Percentiles rank a stretch among this genome's conserved stretches.
Evolutionary conservation across 768 basidiomycete species (phyloP).

Genomic region (Lactarius quietus): DNA sequence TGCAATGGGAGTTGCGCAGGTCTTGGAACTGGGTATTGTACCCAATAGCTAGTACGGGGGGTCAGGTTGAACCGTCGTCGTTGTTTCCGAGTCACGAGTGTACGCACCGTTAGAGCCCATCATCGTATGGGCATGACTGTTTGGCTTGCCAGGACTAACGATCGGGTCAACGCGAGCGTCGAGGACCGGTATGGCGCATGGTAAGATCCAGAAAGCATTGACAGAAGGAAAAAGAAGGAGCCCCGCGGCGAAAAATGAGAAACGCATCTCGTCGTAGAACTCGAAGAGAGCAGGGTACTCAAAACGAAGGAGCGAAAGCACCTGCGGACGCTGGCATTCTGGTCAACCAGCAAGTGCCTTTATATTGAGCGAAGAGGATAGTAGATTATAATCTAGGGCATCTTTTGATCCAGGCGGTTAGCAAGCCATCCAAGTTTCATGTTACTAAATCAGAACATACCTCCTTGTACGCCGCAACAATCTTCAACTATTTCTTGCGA

Average conservation of each 20-base stretch:
- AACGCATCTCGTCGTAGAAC: slow-evolving; percentile 5
- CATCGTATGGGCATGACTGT: slow-evolving; percentile 20
- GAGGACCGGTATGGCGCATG: slow-evolving; percentile 16
- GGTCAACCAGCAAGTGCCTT: background rate
- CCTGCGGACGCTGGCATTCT: slow-evolving; percentile 11
- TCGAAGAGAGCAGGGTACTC: background rate
- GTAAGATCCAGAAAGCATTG: slow-evolving; percentile 21
- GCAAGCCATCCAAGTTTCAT: slow-evolving; percentile 4
- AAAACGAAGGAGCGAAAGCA: background rate
- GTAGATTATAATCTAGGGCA: slow-evolving; percentile 6
- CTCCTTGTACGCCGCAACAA: slow-evolving; percentile 7
- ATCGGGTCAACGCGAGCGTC: slow-evolving; percentile 23
- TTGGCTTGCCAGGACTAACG: slow-evolving; percentile 7
- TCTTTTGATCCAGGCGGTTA: slow-evolving; percentile 9
- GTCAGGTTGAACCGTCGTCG: background rate
- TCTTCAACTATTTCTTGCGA: background rate
- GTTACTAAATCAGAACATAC: slow-evolving; percentile 10
- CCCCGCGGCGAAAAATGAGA: slow-evolving; percentile 5
- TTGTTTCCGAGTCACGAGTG: background rate
- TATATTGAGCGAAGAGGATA: slow-evolving; percentile 6
- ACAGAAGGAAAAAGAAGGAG: slow-evolving; percentile 16
- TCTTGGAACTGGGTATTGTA: slow-evolving; percentile 14
- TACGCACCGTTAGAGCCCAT: slow-evolving; percentile 22
- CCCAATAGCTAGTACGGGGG: slow-evolving; percentile 8
- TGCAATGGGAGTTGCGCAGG: slow-evolving; percentile 16